Percentiles rank a stretch among this genome's conserved stretches.
Conservation (phyloP, 345 rosid species). For the Syzygium aromaticum region DNA sequence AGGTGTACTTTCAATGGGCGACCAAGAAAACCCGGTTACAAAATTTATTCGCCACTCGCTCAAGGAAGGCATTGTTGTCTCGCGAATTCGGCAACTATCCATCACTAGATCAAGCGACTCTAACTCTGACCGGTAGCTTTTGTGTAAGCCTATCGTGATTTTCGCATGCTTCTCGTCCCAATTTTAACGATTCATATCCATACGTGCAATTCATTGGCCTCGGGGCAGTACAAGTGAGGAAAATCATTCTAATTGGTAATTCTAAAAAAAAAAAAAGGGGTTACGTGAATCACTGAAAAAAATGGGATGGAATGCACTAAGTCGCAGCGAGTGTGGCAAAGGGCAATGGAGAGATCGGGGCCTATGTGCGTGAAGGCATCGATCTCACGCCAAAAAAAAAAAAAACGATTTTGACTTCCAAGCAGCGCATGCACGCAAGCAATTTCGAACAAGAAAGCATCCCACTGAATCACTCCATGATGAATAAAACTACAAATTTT, state of each 20-base stretch:
- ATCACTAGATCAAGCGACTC: background rate
- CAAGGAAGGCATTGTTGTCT: background rate
- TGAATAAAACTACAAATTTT: background rate
- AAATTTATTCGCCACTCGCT: fast-evolving
- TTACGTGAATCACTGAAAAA: background rate
- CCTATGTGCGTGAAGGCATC: background rate
- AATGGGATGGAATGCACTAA: background rate
- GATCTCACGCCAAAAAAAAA: background rate
- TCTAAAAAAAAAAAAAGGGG: background rate
- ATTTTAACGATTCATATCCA: background rate
- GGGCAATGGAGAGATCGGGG: background rate
- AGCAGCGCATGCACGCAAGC: background rate
- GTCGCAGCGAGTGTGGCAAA: background rate
- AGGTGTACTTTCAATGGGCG: background rate
- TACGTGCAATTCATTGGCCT: too few relatives aligned
- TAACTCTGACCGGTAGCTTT: background rate
- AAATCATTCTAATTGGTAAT: background rate
- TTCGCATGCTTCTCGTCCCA: background rate
- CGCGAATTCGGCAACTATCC: background rate
- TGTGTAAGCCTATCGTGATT: background rate
- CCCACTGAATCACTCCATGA: background rate
- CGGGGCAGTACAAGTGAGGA: background rate
- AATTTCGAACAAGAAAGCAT: background rate
- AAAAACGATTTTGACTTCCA: too few relatives aligned
- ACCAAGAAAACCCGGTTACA: background rate